Conservation (phyloP, 768 basidiomycete genomes). For the Clavaria fumosa region DNA sequence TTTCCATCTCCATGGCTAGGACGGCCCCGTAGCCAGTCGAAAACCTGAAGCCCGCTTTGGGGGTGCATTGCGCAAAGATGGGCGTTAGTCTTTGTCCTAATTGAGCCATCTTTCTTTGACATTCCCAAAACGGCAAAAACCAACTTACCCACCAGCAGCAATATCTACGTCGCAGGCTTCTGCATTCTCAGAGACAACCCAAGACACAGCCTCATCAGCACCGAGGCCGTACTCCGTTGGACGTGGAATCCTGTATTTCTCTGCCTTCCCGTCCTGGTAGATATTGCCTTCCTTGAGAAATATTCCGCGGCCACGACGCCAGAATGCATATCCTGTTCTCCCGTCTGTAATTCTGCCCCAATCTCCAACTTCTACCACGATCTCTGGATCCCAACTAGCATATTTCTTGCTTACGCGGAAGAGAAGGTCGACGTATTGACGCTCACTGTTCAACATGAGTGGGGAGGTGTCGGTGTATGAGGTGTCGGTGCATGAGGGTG, state of each 20-base stretch:
- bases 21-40: slow-evolving; percentile 16
- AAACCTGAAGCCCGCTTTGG: slow-evolving; percentile 17
- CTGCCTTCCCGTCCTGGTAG: slow-evolving; percentile 15
- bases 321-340: slow-evolving; percentile 10
- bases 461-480: too few relatives aligned
- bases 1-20: slow-evolving; percentile 19
- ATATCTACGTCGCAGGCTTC: slow-evolving; percentile 12
- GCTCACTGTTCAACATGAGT: slow-evolving; percentile 12
- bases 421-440: slow-evolving; percentile 18
- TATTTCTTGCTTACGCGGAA: slow-evolving; percentile 18
- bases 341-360: slow-evolving; percentile 16
- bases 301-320: slow-evolving; percentile 14
- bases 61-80: slow-evolving; percentile 13
- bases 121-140: background rate
- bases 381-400: slow-evolving; percentile 21
- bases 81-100: slow-evolving; percentile 17
- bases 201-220: slow-evolving; percentile 12
- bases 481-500: too few relatives aligned
- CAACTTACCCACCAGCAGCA: slow-evolving; percentile 9
- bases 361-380: slow-evolving; percentile 17
- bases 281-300: slow-evolving; percentile 22
- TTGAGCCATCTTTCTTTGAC: background rate
- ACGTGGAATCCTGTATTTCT: slow-evolving; percentile 13
- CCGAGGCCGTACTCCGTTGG: slow-evolving; percentile 13
- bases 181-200: slow-evolving; percentile 17